Evolutionary conservation across 169 alveolate genomes (phyloP), one percentile per base, ranked within the genome.

Genomic region (Plasmodium chabaudi): DNA sequence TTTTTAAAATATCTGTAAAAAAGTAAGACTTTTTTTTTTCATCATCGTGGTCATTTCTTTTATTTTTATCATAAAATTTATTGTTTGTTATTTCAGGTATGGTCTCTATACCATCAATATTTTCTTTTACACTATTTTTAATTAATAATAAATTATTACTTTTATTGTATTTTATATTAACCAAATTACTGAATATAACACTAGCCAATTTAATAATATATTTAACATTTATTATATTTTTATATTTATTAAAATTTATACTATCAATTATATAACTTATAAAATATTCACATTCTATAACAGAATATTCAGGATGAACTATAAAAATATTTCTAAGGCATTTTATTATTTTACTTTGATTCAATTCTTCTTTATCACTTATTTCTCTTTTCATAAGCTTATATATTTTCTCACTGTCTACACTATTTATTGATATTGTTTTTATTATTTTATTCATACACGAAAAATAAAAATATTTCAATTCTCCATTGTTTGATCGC

Each of bases 231-330:
- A 39, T 13, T 42, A 86, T 34, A 53, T 51, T 47, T 10, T 23
- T 17, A 46, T 57, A 42, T 6, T 34, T 57, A 59, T 65, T 86
- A 12, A 86, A 9, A 60, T 44, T 23, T 44, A 55, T 56, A 39
- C 42, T 64, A 21, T 49, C 73, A 34, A 15, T 23, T 15, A 86
- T 23, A 25, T 34, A 60, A 57, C 71, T 70, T 69, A 86, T 53
- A 60, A 69, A 86, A 71, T 23, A 86, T 9, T 69, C 91, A 42
- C 23, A 86, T 27, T 86, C 87, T 25, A 86, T 21, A 23, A 86
- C 15, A 39, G 87, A 86, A 63, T 86, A 86, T 61, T 86, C 91
- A 17, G 91, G 91, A 51, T 70, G 25, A 13, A 59, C 15, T 12
- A 86, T 86, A 53, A 86, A 86, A 15, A 86, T 25, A 39, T 70